Conservation (phyloP, 1,284 basidiomycete species). For the Bondarzewia mesenterica region DNA sequence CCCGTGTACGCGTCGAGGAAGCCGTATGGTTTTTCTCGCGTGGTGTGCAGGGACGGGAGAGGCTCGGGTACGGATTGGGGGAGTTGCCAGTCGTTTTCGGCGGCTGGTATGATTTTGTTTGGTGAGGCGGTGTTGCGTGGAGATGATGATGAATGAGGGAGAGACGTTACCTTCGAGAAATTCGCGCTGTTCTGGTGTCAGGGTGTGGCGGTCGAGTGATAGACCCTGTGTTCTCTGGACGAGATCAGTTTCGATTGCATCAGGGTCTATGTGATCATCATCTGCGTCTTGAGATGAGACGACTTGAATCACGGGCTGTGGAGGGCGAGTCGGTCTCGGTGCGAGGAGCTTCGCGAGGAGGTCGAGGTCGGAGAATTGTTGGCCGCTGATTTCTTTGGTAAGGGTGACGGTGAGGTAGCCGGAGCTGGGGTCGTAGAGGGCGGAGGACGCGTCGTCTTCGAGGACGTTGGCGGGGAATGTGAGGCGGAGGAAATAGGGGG, state of each 20-base stretch:
- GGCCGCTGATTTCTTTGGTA: constrained; percentile 55
- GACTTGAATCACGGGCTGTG: constrained; percentile 57
- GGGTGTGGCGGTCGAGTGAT: constrained; percentile 24
- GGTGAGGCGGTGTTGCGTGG: not conserved
- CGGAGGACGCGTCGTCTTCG: constrained; percentile 66
- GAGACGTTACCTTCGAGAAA: constrained; percentile 46
- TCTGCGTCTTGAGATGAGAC: constrained; percentile 31
- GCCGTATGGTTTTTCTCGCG: constrained; percentile 49
- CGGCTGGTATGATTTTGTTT: constrained; percentile 50
- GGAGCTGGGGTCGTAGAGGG: constrained; percentile 62
- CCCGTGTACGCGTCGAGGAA: constrained; percentile 67
- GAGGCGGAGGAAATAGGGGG: constrained; percentile 74
- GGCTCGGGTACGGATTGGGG: constrained; percentile 49
- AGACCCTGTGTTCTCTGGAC: constrained; percentile 30
- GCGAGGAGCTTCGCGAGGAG: constrained; percentile 67
- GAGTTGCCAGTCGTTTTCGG: constrained; percentile 69
- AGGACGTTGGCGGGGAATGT: constrained; percentile 43
- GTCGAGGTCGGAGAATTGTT: constrained; percentile 68
- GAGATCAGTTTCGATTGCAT: constrained; percentile 33
- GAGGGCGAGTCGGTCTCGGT: constrained; percentile 37
- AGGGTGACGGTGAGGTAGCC: constrained; percentile 66
- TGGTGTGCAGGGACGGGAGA: constrained; percentile 29
- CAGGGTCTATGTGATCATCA: constrained; percentile 22
- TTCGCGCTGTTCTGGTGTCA: constrained; percentile 37
- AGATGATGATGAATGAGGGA: constrained; percentile 6